These are phyloP conservation scores for Trichoderma sp. DNA, from an alignment of 2,329 filamentous ascomycete species.

Conservation along the genomic window DNA sequence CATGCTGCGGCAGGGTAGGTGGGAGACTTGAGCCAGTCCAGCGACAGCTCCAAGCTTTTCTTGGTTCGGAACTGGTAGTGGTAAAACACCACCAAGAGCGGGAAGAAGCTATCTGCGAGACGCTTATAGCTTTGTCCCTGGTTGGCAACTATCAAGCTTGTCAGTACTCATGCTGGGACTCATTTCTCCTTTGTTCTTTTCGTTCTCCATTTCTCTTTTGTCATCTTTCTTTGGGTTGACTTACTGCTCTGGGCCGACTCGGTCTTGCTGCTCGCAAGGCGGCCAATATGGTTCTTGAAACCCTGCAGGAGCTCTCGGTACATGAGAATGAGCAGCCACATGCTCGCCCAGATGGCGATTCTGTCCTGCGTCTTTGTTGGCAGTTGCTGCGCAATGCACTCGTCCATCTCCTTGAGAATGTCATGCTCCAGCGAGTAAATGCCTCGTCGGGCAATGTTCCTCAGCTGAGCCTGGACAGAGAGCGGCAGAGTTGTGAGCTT, in stretches of 20 bases:
- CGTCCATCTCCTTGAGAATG: constrained; percentile 41
- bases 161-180: not conserved
- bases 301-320: constrained; percentile 42
- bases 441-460: constrained; percentile 38
- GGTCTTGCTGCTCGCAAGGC: constrained; percentile 24
- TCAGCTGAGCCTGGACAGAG: constrained; percentile 41
- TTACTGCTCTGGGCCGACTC: constrained; percentile 25
- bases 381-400: constrained; percentile 37
- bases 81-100: constrained; percentile 39
- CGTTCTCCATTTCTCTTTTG: not conserved
- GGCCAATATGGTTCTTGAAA: constrained; percentile 31
- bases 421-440: constrained; percentile 39
- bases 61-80: constrained; percentile 42
- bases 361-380: constrained; percentile 39
- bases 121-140: constrained; percentile 27
- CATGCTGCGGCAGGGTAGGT: constrained; percentile 27
- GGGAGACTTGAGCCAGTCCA: constrained; percentile 37
- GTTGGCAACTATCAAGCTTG: constrained; percentile 20
- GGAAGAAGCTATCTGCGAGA: constrained; percentile 35
- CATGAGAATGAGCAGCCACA: constrained; percentile 50
- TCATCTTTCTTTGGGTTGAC: not conserved
- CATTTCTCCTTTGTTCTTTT: not conserved
- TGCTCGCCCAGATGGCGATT: constrained; percentile 45
- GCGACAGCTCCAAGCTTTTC: constrained; percentile 39
- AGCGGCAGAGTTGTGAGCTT: constrained; percentile 37